phyloP scores from a whole-genome alignment of 73 alveolate genomes.

The Paramecium sonneborni region DNA sequence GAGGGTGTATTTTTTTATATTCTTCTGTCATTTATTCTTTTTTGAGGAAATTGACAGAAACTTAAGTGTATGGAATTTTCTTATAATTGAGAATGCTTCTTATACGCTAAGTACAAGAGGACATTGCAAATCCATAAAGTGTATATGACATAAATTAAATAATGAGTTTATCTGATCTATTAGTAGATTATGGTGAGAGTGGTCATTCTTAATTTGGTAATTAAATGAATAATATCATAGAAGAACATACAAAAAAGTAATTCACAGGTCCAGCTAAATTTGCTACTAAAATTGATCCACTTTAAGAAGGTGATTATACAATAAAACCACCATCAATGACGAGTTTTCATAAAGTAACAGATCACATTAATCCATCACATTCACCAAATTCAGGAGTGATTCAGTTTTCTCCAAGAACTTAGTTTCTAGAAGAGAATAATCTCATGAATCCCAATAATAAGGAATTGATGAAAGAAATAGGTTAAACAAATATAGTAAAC shows the following conservation, averaged over 20 bases:
- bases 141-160: conserved; percentile 41
- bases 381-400: neutral
- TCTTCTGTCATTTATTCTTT: neutral
- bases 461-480: neutral
- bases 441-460: neutral
- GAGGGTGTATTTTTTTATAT: conserved; percentile 39
- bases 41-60: neutral
- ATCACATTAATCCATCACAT: neutral
- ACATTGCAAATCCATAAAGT: conserved; percentile 48
- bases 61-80: neutral
- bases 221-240: neutral
- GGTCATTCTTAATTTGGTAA: conserved; percentile 15
- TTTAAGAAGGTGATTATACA: neutral
- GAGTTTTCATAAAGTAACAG: neutral
- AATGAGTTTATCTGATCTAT: conserved; percentile 19
- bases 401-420: neutral
- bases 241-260: neutral
- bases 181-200: conserved; percentile 25
- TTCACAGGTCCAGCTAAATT: conserved; percentile 40
- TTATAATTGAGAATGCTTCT: neutral
- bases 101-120: neutral
- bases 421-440: neutral
- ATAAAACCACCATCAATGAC: neutral
- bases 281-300: neutral
- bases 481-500: neutral